A percentile compares a stretch with the other conserved stretches of the same genome.
These are phyloP conservation scores for Microdochium bolleyi DNA, from an alignment of 2,329 filamentous ascomycete species.

Conservation along the genomic window DNA sequence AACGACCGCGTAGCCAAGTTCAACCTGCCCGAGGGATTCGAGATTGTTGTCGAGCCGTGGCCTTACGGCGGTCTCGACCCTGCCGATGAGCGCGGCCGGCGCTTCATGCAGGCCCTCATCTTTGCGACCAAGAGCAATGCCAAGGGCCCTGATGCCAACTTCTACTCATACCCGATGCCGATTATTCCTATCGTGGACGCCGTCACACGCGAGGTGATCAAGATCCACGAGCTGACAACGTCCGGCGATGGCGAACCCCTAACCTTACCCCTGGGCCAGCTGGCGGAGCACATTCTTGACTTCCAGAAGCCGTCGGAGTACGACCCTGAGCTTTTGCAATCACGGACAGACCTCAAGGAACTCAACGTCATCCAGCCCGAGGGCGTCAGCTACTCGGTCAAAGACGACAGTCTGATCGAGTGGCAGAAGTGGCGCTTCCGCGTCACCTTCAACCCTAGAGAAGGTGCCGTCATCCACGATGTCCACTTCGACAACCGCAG, in stretches of 20 bases:
- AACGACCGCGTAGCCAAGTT: conserved; percentile 23
- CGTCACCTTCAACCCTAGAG: conserved; percentile 61
- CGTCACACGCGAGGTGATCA: conserved; percentile 18
- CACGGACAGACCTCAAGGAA: conserved; percentile 43
- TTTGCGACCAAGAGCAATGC: conserved; percentile 20
- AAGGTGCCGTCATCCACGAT: conserved; percentile 64
- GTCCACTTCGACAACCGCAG: conserved; percentile 59
- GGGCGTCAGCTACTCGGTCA: conserved; percentile 57
- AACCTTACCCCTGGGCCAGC: neutral
- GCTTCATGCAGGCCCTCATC: conserved; percentile 22
- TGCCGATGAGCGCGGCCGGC: conserved; percentile 17
- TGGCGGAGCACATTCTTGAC: neutral
- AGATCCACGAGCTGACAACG: conserved; percentile 24
- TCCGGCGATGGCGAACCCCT: conserved; percentile 18
- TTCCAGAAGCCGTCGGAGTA: conserved; percentile 6
- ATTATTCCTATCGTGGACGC: conserved; percentile 33
- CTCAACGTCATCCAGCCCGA: conserved; percentile 56
- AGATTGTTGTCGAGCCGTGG: conserved; percentile 43
- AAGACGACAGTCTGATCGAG: conserved; percentile 34
- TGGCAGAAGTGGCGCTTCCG: conserved; percentile 67
- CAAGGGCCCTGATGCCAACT: conserved; percentile 33
- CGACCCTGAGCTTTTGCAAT: conserved; percentile 8
- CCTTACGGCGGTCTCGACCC: conserved; percentile 20
- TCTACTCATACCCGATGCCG: conserved; percentile 39
- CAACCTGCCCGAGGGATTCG: conserved; percentile 32